Evolutionary conservation across 2,329 filamentous ascomycete genomes (phyloP), one percentile per base, ranked within the genome.

Genomic region (Zymoseptoria ardabiliae): DNA sequence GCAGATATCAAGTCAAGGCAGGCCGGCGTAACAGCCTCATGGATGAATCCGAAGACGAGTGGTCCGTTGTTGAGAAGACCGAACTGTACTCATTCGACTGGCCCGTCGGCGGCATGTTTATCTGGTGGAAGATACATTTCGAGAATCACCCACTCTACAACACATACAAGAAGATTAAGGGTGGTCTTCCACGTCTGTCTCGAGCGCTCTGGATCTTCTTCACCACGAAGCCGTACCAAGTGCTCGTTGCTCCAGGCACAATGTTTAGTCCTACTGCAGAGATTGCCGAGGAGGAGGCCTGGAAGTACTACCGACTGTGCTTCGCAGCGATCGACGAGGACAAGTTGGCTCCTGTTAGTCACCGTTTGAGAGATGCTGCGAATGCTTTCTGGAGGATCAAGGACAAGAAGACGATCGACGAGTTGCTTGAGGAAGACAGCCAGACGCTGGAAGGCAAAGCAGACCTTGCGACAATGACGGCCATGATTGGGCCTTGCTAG

Each of bases 31-130:
- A 65, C 30, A 74, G 65, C n/a, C 67, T 76, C 21, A 63, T 56
- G 30, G 64, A 67, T 20, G 67, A 57, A 41, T 76, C 74, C 6
- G 75, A 78, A 20, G 75, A 82, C 49, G 88, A 89, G 59, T 94
- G 89, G 86, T 83, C 86, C 60, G 82, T 92, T 60, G 81, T 95
- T 53, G 85, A 86, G 68, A 91, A 89, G 75, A 87, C 83, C 0
- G 80, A 82, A 61, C 82, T 96, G 65, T 89, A 87, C 73, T 83
- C 86, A 52, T 96, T 95, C 70, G 75, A 82, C 66, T 91, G 89
- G 81, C 91, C 92, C 0, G 83, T 88, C 25, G 92, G 87, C 41
- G 92, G 92, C 70, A 97, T 97, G 91, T 97, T 96, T 73, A 75
- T 95, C 58, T 97, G 92, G 92, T 69, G 96, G 3, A 81, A 83